Evolutionary conservation across 2,329 filamentous ascomycete genomes (phyloP).

Genomic region (Diplodia mutila): DNA sequence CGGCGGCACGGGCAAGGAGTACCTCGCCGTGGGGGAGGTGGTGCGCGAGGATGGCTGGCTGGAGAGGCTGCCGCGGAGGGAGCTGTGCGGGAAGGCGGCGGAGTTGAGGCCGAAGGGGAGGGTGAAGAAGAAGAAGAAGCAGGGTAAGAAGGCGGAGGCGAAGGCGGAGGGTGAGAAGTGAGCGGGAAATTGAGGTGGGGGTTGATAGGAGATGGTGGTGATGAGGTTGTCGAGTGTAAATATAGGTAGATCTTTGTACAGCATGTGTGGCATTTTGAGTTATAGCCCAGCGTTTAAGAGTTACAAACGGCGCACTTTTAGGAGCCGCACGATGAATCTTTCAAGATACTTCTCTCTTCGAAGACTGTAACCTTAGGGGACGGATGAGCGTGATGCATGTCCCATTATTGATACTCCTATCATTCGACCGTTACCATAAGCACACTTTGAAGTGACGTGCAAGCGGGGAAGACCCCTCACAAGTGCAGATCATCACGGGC

Average conservation of each 20-base stretch:
- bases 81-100: slow-evolving; percentile 72
- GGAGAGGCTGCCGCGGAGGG: slow-evolving; percentile 59
- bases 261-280: too few species aligned
- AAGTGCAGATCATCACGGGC: not conserved
- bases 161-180: slow-evolving; percentile 48
- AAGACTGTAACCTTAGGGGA: too few species aligned
- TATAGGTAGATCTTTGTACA: too few species aligned
- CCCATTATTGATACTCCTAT: not conserved
- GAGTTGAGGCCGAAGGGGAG: slow-evolving; percentile 64
- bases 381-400: not conserved
- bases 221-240: not conserved
- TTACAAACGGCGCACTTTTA: too few species aligned
- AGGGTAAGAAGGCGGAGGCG: slow-evolving; percentile 60
- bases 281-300: too few species aligned
- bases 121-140: slow-evolving; percentile 43
- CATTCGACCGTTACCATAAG: not conserved
- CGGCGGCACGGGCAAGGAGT: slow-evolving; percentile 72
- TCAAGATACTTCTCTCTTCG: too few species aligned
- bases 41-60: slow-evolving; percentile 65
- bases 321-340: too few species aligned
- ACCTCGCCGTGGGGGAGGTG: slow-evolving; percentile 78
- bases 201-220: not conserved
- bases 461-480: not conserved
- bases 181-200: slow-evolving; percentile 32
- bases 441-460: not conserved